These are phyloP conservation scores for Histomonas meleagridis DNA, from an alignment of 208 protist genomes.

Conservation along the genomic window DNA sequence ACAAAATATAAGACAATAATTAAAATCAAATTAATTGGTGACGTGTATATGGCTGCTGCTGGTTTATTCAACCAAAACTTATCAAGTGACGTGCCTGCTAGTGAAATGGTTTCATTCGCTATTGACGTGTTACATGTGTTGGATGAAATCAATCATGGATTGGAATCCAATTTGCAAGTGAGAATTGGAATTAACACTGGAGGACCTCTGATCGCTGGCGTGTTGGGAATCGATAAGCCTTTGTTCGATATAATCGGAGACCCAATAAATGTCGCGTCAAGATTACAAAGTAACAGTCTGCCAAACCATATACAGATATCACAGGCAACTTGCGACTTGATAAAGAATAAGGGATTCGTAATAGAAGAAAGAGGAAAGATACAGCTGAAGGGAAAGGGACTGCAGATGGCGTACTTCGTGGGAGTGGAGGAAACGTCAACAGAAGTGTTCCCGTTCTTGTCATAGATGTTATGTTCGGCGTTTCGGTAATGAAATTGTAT, in stretches of 20 bases:
- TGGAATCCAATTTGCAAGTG: not conserved
- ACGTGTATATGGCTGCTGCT: conserved; percentile 35
- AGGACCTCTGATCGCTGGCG: conserved; percentile 10
- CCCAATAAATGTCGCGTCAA: conserved; percentile 9
- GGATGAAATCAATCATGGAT: not conserved
- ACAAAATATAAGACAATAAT: not conserved
- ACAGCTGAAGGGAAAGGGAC: not conserved
- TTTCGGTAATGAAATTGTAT: no score
- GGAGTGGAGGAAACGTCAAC: not conserved
- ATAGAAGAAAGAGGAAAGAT: conserved; percentile 18
- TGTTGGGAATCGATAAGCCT: conserved; percentile 16
- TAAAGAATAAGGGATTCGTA: not conserved
- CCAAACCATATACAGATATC: not conserved
- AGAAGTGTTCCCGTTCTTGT: no score
- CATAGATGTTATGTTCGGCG: no score
- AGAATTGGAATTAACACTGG: conserved; percentile 27
- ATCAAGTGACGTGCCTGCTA: not conserved
- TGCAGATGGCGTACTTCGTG: not conserved
- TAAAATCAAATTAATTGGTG: conserved; percentile 35
- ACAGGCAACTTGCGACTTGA: not conserved
- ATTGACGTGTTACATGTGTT: not conserved
- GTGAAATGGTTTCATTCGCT: conserved; percentile 7
- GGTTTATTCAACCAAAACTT: conserved; percentile 10
- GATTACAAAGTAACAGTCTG: not conserved
- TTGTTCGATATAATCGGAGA: conserved; percentile 31